A percentile compares a stretch with the other conserved stretches of the same genome.
Conservation (phyloP, 805 yeast species). For the Wickerhamiella allomyrinae region DNA sequence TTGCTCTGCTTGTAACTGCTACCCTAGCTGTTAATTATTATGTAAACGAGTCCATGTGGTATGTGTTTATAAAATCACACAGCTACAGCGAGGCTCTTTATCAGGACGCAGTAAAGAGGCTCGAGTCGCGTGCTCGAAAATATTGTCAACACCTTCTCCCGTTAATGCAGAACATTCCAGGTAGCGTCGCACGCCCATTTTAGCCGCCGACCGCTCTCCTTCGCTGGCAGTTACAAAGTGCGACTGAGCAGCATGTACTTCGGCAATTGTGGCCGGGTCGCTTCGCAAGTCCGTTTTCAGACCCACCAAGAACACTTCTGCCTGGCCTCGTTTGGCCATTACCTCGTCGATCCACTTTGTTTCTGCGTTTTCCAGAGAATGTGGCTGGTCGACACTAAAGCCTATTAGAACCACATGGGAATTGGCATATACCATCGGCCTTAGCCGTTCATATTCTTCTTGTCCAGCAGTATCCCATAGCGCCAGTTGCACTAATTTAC, state of each 20-base stretch:
- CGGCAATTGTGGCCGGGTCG: constrained; percentile 25
- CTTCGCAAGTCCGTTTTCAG: constrained; percentile 61
- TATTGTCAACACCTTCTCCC: constrained; percentile 91
- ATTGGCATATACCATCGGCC: constrained; percentile 71
- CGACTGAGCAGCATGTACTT: constrained; percentile 35
- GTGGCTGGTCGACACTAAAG: constrained; percentile 49
- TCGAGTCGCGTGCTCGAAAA: constrained; percentile 82
- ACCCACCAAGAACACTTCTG: constrained; percentile 67
- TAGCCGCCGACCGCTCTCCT: constrained; percentile 58
- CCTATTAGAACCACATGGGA: constrained; percentile 64
- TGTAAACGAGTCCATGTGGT: no score
- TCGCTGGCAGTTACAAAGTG: constrained; percentile 30
- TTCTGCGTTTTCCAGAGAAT: constrained; percentile 54
- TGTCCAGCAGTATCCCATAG: constrained; percentile 89
- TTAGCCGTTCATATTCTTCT: constrained; percentile 66
- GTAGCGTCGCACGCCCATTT: constrained; percentile 71
- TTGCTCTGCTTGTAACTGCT: no score
- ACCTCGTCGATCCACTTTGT: constrained; percentile 87
- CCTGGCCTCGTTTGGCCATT: constrained; percentile 62
- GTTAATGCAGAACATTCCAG: constrained; percentile 84
- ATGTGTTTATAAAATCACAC: no score
- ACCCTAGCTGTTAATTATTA: no score
- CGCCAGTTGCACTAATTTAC: constrained; percentile 47
- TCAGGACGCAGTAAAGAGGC: constrained; percentile 41
- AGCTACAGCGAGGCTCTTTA: constrained; percentile 1